Conservation (phyloP, 1,139 yeast species). For the Geotrichum phurueaensis region DNA sequence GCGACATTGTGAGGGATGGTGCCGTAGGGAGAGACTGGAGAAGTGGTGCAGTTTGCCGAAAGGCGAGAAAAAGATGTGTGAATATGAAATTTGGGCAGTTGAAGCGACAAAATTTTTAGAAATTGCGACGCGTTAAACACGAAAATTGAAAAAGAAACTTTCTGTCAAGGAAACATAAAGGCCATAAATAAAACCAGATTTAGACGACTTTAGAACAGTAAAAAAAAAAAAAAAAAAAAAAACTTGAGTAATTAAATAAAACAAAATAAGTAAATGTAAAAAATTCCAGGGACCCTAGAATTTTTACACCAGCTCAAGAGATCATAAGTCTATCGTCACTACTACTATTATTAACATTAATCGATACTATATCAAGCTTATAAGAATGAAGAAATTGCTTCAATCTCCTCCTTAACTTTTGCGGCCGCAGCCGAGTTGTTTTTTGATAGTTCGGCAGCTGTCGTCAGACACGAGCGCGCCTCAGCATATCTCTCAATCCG, state of each 20-base stretch:
- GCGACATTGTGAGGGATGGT: slow-evolving; percentile 5
- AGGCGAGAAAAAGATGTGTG: neutral
- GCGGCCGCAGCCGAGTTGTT: slow-evolving; percentile 12
- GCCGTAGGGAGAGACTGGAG: neutral
- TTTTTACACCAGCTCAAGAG: neutral
- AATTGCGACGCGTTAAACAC: neutral
- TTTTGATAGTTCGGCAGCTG: slow-evolving; percentile 53
- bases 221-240: too few relatives aligned
- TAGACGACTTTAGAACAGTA: too few relatives aligned
- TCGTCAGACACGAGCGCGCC: slow-evolving; percentile 69
- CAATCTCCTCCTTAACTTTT: slow-evolving; percentile 14
- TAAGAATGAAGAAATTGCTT: neutral
- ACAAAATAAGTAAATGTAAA: too few relatives aligned
- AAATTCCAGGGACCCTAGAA: neutral
- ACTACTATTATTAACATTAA: neutral
- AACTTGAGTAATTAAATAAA: too few relatives aligned
- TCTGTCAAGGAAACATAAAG: too few relatives aligned
- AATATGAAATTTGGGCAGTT: neutral
- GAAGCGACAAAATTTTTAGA: neutral
- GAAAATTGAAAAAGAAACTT: neutral
- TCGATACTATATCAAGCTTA: neutral
- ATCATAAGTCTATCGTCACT: neutral
- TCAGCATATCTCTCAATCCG: slow-evolving; percentile 65
- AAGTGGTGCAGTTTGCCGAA: neutral
- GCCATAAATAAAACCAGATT: too few relatives aligned